Conservation (phyloP, 2,329 filamentous ascomycete genomes). For the Triangularia setosa region DNA sequence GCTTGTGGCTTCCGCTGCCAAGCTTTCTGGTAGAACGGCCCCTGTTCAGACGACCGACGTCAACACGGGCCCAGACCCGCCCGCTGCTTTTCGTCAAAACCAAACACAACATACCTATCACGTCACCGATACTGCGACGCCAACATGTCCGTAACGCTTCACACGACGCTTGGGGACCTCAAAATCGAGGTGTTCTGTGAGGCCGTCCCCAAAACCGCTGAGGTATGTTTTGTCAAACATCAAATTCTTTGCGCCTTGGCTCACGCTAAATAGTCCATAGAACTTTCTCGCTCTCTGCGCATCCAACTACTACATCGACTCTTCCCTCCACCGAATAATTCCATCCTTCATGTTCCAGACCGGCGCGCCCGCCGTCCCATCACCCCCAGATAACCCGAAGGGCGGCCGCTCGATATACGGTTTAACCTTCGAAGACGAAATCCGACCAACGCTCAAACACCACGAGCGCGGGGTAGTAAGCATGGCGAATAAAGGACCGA, state of each 20-base stretch:
- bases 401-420: constrained; percentile 71
- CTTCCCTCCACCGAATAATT: constrained; percentile 76
- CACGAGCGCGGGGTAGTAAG: constrained; percentile 65
- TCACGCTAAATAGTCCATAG: constrained; percentile 36
- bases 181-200: constrained; percentile 98
- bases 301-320: constrained; percentile 69
- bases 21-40: not conserved
- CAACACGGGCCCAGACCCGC: constrained; percentile 2
- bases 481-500: constrained; percentile 75
- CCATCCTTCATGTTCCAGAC: constrained; percentile 78
- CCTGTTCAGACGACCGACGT: constrained; percentile 1
- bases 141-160: constrained; percentile 66
- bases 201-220: constrained; percentile 85
- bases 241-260: not conserved
- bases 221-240: constrained; percentile 47
- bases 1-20: not conserved
- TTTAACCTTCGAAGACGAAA: constrained; percentile 74
- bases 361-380: constrained; percentile 56
- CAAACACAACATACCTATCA: not conserved
- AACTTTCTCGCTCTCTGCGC: constrained; percentile 87
- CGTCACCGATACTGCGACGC: not conserved
- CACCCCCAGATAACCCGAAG: constrained; percentile 57
- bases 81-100: not conserved
- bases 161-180: constrained; percentile 84
- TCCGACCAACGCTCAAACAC: constrained; percentile 65